phyloP scores from a whole-genome alignment of 208 protist genomes.

The Wallacemonas sp. region DNA sequence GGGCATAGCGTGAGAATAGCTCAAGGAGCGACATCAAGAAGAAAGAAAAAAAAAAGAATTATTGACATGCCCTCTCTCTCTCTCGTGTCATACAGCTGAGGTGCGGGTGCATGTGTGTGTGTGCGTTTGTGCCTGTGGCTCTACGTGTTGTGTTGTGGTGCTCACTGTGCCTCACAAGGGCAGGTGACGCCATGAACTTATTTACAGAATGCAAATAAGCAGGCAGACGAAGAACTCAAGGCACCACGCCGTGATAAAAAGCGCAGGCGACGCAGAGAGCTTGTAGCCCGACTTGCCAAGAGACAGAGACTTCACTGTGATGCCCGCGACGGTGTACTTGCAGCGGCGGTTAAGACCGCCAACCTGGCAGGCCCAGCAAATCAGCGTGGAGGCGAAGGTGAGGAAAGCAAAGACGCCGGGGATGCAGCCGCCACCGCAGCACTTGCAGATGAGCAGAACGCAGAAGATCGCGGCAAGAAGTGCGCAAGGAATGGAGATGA shows the following conservation, averaged over 20 bases:
- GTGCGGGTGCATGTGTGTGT: no score
- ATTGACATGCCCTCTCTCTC: not conserved
- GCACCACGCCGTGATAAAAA: slow-evolving; percentile 42
- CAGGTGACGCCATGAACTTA: not conserved
- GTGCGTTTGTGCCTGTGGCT: no score
- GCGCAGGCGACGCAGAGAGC: slow-evolving; percentile 20
- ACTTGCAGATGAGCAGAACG: slow-evolving; percentile 23
- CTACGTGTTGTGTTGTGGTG: no score
- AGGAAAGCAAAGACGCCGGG: slow-evolving; percentile 22
- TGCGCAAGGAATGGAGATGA: slow-evolving; percentile 43
- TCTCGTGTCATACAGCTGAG: no score
- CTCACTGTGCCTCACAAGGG: no score
- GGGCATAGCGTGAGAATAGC: not conserved
- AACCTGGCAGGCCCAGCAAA: slow-evolving; percentile 38
- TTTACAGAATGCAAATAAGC: slow-evolving; percentile 17
- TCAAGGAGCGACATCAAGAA: not conserved
- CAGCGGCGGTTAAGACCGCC: slow-evolving; percentile 23
- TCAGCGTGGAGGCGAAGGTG: slow-evolving; percentile 19
- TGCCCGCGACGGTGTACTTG: not conserved
- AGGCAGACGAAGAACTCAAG: slow-evolving; percentile 25
- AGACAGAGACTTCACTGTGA: not conserved
- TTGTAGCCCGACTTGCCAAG: slow-evolving; percentile 3
- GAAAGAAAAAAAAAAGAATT: not conserved
- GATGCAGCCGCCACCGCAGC: slow-evolving; percentile 2
- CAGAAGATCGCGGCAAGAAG: slow-evolving; percentile 21